phyloP scores from a whole-genome alignment of 768 basidiomycete species.

The Tremella fuciformis region DNA sequence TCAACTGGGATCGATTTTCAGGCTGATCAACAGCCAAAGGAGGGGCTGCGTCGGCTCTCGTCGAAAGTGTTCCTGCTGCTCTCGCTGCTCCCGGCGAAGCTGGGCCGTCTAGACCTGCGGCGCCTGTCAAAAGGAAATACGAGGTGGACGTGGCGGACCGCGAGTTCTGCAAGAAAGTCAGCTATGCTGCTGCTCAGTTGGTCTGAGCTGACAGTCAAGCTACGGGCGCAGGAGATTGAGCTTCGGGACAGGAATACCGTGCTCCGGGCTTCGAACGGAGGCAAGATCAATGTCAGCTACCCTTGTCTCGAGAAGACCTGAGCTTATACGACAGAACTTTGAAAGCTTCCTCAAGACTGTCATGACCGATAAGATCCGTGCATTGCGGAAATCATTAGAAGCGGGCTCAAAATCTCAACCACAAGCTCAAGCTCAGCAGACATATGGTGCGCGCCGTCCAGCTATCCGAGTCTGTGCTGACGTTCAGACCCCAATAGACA shows the following conservation, averaged over 20 bases:
- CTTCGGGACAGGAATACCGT: constrained; percentile 74
- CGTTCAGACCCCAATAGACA: constrained; percentile 19
- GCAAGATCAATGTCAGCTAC: constrained; percentile 71
- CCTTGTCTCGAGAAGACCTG: background rate
- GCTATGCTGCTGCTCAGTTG: background rate
- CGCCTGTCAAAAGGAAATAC: constrained; percentile 70
- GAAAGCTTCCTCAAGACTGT: constrained; percentile 61
- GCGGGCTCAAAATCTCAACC: constrained; percentile 12
- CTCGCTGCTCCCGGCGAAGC: constrained; percentile 32
- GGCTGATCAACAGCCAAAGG: background rate
- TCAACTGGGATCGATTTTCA: background rate
- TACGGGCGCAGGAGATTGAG: constrained; percentile 53
- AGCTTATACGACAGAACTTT: constrained; percentile 64
- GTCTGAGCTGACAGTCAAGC: constrained; percentile 59
- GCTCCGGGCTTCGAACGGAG: constrained; percentile 61
- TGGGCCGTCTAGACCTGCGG: constrained; percentile 47
- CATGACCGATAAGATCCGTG: constrained; percentile 75
- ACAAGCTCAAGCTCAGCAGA: constrained; percentile 5
- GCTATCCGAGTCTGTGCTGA: constrained; percentile 1
- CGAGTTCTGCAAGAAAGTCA: constrained; percentile 83
- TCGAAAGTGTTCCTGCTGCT: constrained; percentile 40
- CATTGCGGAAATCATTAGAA: constrained; percentile 55
- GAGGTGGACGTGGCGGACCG: constrained; percentile 72
- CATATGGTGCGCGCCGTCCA: constrained; percentile 14
- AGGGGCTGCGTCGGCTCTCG: constrained; percentile 35